Evolutionary conservation across 208 protist genomes (phyloP).

Genomic region (Acanthamoeba royreba): DNA sequence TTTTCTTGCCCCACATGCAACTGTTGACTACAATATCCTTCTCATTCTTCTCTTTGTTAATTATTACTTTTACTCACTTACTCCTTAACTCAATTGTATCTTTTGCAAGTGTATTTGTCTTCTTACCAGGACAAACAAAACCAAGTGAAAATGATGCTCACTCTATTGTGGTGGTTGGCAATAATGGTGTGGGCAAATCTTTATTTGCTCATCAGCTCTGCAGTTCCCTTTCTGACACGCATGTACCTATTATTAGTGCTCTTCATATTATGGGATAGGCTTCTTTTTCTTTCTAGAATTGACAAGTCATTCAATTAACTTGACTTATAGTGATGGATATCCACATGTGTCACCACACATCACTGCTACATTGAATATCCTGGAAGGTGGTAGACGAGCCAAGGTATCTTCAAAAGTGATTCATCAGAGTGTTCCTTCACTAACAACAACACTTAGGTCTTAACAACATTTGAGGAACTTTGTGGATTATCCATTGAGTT

Average conservation of each 20-base stretch:
- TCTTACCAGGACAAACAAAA: neutral
- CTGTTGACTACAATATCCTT: neutral
- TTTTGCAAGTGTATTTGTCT: neutral
- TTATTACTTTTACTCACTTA: neutral
- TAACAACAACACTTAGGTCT: too few relatives aligned
- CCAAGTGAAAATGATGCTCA: neutral
- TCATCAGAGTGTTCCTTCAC: too few relatives aligned
- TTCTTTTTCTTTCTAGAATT: neutral
- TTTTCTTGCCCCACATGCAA: neutral
- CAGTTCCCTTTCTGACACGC: too few relatives aligned
- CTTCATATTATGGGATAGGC: neutral
- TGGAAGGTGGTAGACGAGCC: too few relatives aligned
- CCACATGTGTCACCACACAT: too few relatives aligned
- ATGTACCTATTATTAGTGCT: neutral
- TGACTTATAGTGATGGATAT: too few relatives aligned
- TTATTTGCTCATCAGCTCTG: neutral
- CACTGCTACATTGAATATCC: too few relatives aligned
- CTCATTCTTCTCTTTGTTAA: neutral
- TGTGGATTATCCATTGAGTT: too few relatives aligned
- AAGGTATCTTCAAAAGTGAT: too few relatives aligned
- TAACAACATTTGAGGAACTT: too few relatives aligned
- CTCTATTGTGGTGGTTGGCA: neutral
- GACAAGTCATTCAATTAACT: too few relatives aligned
- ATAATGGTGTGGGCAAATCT: neutral
- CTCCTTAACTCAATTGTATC: neutral